Base-by-base conservation (phyloP, 768 basidiomycete genomes). In the Kondoa malvinella region DNA sequence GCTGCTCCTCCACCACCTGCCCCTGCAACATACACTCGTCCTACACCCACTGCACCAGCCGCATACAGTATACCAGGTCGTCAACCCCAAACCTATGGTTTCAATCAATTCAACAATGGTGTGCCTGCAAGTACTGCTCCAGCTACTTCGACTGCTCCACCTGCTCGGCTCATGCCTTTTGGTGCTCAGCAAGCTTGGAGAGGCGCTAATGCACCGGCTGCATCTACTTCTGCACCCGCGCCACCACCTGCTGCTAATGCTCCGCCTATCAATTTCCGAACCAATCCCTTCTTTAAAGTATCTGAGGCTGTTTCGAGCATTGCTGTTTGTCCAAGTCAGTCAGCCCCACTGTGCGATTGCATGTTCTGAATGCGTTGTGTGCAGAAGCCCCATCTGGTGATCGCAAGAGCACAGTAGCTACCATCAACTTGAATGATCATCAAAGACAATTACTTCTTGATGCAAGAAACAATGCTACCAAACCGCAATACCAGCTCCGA, bases 401-500 rank as follows among this genome's bases (percentile, higher is more conserved):
- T 78, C 83, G 89, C 63, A 83, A 86, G 70, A 82, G 83, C 67
- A 83, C 84, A 71, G 76, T 77, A 4, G 75, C 87, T 33, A 76
- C 77, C 27, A 89, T 92, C 72, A 81, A 81, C n/a, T 80, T 92
- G 59, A 86, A 73, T 57, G 77, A 77, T 65, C 87, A 89, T 66
- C 85, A 89, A 68, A 74, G 83, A 2, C 70, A 76, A 63, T 87
- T 86, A 76, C 75, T 92, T 64, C 80, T 77, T 69, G 79, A 81
- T 29, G 73, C 82, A 27, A 81, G 79, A 1, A 56, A 62, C 57
- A 68, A 27, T 40, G 62, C 16, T 32, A 64, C 64, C 71, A 89
- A 87, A 30, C 76, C 83, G 17, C 85, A 83, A 71, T 86, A 85
- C 76, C 89, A 92, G 76, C 81, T 94, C 56, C 85, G 89, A 34